Percentiles rank a stretch among this genome's conserved stretches.
These are phyloP conservation scores for Tubosaeta sp. DNA, from an alignment of 768 basidiomycete genomes.

Conservation along the genomic window DNA sequence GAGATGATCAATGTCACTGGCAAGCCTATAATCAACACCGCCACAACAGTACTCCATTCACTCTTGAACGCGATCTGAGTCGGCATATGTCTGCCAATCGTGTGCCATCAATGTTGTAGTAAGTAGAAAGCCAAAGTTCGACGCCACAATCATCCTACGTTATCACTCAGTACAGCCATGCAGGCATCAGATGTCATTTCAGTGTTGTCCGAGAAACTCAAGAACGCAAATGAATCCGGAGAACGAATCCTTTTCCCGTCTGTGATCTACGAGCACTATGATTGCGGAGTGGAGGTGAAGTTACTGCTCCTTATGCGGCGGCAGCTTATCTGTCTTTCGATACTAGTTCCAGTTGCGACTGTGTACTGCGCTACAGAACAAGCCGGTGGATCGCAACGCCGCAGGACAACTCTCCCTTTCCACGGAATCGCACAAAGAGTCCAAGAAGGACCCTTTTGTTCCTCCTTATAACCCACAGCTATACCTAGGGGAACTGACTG, in stretches of 20 bases:
- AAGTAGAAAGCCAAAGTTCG: no score
- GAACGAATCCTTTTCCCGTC: conserved; percentile 82
- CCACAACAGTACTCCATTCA: not conserved
- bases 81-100: no score
- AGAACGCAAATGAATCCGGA: conserved; percentile 55
- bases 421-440: conserved; percentile 18
- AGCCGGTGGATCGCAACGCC: conserved; percentile 51
- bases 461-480: conserved; percentile 81
- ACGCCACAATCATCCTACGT: conserved; percentile 3
- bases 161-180: conserved; percentile 10
- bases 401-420: conserved; percentile 31
- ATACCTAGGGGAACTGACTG: conserved; percentile 65
- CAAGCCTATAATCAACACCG: not conserved
- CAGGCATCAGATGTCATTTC: conserved; percentile 48
- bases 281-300: conserved; percentile 61
- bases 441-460: conserved; percentile 66
- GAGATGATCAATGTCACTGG: not conserved
- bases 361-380: conserved; percentile 83
- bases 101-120: not conserved
- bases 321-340: not conserved
- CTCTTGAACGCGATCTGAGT: no score
- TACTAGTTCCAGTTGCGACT: conserved; percentile 79
- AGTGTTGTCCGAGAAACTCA: conserved; percentile 49
- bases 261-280: conserved; percentile 52
- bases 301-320: not conserved